These are phyloP conservation scores for Gentiana straminea DNA, from an alignment of 257 asterid species.

Conservation along the genomic window DNA sequence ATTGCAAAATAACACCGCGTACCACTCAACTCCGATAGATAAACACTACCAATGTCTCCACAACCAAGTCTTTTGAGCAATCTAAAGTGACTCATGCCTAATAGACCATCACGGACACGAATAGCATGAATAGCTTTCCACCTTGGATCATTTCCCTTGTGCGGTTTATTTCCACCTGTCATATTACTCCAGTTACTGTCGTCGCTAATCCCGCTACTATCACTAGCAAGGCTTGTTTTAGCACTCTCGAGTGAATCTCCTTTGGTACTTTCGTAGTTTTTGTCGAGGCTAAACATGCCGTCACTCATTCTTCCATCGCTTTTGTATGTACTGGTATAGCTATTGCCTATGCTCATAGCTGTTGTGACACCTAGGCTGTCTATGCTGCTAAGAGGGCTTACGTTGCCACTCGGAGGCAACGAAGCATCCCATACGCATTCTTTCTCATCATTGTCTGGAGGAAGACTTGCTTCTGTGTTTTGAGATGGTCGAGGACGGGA, in stretches of 20 bases:
- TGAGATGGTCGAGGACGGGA: conserved; percentile 31
- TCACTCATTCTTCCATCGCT: conserved; percentile 44
- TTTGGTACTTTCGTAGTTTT: conserved; percentile 29
- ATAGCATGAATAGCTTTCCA: conserved; percentile 47
- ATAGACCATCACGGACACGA: conserved; percentile 30
- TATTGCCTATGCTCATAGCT: conserved; percentile 34
- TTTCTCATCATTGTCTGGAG: conserved; percentile 31
- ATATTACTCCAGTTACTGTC: conserved; percentile 46
- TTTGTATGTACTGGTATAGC: conserved; percentile 32
- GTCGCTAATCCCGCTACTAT: conserved; percentile 45
- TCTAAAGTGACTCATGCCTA: conserved; percentile 45
- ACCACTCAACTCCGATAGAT: conserved; percentile 40
- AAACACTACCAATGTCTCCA: conserved; percentile 49
- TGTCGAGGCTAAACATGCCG: conserved; percentile 42
- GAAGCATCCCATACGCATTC: conserved; percentile 49
- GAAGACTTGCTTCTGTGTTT: conserved; percentile 23
- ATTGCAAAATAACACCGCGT: conserved; percentile 40
- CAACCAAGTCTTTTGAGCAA: conserved; percentile 41
- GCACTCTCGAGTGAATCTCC: conserved; percentile 46
- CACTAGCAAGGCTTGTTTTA: conserved; percentile 39
- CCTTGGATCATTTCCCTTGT: conserved; percentile 52
- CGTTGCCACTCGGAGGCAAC: conserved; percentile 43
- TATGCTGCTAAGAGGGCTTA: conserved; percentile 48
- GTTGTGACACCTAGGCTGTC: conserved; percentile 30
- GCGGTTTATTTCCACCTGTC: conserved; percentile 47